These are phyloP conservation scores for Eryngium alpinum DNA, from an alignment of 140 eudicot species.

Conservation along the genomic window DNA sequence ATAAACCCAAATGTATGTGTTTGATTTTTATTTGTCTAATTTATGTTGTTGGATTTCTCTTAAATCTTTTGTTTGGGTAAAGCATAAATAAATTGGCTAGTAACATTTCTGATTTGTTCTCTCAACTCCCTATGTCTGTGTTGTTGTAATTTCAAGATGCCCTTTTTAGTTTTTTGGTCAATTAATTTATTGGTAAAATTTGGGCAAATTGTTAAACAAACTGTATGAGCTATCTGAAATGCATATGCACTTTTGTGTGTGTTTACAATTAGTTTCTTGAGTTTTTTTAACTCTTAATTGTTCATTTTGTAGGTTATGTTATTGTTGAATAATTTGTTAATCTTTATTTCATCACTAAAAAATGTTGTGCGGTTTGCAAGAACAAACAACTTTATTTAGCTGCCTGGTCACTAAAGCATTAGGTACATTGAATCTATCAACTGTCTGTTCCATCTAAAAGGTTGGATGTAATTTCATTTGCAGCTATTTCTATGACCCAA, in stretches of 20 bases:
- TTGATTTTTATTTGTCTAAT: no score
- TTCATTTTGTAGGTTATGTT: no score
- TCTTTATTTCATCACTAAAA: not conserved
- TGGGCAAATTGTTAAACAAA: no score
- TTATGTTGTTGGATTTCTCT: not conserved
- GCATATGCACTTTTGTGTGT: no score
- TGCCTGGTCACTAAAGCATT: not conserved
- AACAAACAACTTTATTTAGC: not conserved
- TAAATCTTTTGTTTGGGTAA: not conserved
- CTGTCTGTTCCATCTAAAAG: not conserved
- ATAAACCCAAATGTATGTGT: constrained; percentile 32
- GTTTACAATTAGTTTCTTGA: no score
- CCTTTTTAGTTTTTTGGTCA: not conserved
- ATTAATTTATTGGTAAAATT: not conserved
- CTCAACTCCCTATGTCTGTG: no score
- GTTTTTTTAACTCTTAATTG: not conserved
- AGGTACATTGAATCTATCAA: not conserved
- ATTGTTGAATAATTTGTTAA: not conserved
- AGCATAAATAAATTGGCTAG: no score
- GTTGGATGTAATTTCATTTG: not conserved
- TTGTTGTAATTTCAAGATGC: not conserved
- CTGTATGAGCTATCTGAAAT: no score
- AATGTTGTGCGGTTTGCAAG: not conserved
- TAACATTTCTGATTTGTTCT: no score
- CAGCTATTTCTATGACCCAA: constrained; percentile 81